These are phyloP conservation scores for Ceraceosorus guamensis DNA, from an alignment of 1,284 basidiomycete genomes.

Conservation along the genomic window DNA sequence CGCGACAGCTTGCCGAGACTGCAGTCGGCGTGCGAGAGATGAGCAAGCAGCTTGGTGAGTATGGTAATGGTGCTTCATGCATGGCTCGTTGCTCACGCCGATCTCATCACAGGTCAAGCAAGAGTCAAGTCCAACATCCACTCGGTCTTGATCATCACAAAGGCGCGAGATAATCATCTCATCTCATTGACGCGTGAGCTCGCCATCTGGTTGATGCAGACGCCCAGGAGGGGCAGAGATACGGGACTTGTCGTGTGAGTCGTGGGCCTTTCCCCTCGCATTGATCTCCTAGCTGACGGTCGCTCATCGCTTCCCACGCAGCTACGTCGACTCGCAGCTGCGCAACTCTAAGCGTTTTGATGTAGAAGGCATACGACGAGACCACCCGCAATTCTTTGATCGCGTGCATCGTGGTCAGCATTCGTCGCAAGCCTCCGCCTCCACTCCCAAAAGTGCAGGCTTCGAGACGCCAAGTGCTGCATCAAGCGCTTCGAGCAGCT, in stretches of 20 bases:
- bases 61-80: not conserved
- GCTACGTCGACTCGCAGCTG: conserved; percentile 91
- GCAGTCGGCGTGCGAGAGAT: conserved; percentile 95
- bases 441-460: too few species aligned
- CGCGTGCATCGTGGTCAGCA: conserved; percentile 53
- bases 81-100: not conserved
- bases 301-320: too few species aligned
- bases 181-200: conserved; percentile 91
- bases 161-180: conserved; percentile 91
- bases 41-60: conserved; percentile 92
- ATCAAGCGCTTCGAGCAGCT: conserved; percentile 13
- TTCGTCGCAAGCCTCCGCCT: not conserved
- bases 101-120: conserved; percentile 67
- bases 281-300: not conserved
- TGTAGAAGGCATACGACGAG: conserved; percentile 73
- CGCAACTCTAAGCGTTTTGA: conserved; percentile 86
- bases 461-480: too few species aligned
- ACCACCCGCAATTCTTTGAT: conserved; percentile 80
- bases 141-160: conserved; percentile 90
- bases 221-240: conserved; percentile 25
- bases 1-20: conserved; percentile 88
- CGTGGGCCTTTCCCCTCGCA: not conserved
- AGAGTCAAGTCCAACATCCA: conserved; percentile 85
- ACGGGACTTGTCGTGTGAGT: conserved; percentile 30
- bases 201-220: conserved; percentile 54